These are phyloP conservation scores for Thielaviopsis cerberus DNA, from an alignment of 2,329 filamentous ascomycete genomes.

Conservation along the genomic window DNA sequence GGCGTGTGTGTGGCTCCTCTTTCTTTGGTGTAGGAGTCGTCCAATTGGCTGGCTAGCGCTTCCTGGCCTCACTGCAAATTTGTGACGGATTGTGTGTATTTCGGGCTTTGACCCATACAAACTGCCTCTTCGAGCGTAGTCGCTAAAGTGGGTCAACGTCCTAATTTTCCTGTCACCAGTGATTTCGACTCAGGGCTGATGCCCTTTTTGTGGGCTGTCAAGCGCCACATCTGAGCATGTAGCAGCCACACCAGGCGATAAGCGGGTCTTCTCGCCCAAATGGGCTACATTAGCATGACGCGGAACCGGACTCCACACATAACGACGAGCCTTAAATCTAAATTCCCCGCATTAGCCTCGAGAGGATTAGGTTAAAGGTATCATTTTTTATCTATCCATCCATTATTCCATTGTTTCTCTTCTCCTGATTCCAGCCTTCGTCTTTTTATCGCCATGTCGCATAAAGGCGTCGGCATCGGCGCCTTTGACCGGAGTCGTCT, in stretches of 20 bases:
- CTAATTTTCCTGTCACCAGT: constrained; percentile 2
- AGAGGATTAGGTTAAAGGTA: background rate
- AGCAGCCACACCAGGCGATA: constrained; percentile 4
- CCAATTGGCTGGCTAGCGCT: constrained; percentile 8
- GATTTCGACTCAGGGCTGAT: constrained; percentile 4
- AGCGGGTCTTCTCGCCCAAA: background rate
- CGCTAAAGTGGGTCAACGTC: constrained; percentile 4
- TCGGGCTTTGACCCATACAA: constrained; percentile 11
- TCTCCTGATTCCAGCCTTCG: too few species aligned
- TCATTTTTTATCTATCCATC: background rate
- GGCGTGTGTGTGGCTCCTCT: constrained; percentile 11
- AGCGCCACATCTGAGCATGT: constrained; percentile 1
- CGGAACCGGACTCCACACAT: constrained; percentile 1
- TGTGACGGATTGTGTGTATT: constrained; percentile 11
- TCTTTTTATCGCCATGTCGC: constrained; percentile 31
- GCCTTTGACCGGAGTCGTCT: constrained; percentile 76
- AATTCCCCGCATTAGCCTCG: constrained; percentile 2
- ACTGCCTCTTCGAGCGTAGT: background rate
- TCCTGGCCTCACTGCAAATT: constrained; percentile 5
- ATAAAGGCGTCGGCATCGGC: constrained; percentile 74
- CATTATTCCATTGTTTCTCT: too few species aligned
- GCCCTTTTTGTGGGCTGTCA: constrained; percentile 4
- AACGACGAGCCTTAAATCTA: constrained; percentile 3
- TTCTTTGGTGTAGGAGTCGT: constrained; percentile 3
- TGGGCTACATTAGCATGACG: constrained; percentile 4